Percentiles rank a stretch among this genome's conserved stretches.
Evolutionary conservation across 352 stramenopile species (phyloP).

Genomic region (Pythium apleroticum): DNA sequence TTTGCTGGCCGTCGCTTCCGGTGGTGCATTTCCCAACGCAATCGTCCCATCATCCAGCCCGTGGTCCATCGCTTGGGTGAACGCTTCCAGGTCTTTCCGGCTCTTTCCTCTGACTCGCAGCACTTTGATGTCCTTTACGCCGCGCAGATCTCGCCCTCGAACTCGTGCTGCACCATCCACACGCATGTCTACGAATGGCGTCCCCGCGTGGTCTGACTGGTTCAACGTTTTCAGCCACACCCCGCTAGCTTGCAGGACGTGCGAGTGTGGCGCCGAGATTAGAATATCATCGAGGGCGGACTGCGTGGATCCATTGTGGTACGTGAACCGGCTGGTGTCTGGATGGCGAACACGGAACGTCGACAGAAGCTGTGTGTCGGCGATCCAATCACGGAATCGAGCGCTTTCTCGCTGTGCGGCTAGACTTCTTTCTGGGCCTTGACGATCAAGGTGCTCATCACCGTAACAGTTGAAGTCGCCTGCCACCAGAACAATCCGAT

Average conservation of each 20-base stretch:
- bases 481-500: neutral
- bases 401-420: neutral
- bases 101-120: neutral
- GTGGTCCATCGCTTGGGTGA: neutral
- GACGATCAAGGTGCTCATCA: neutral
- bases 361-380: neutral
- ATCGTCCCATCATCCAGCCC: neutral
- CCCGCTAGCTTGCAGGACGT: too few relatives aligned
- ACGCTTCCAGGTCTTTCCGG: neutral
- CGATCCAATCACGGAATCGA: neutral
- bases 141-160: neutral
- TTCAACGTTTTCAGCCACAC: neutral
- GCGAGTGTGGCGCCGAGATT: too few relatives aligned
- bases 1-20: neutral
- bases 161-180: neutral
- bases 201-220: neutral
- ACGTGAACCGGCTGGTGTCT: neutral
- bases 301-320: neutral
- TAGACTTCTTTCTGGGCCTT: neutral
- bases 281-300: neutral
- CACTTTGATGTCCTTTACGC: neutral
- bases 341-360: neutral
- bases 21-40: neutral
- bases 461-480: constrained; percentile 1
- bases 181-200: neutral